Base-by-base conservation (phyloP, 225 moss, liverwort and hornwort genomes). In the Pseudoscleropodium purum region DNA sequence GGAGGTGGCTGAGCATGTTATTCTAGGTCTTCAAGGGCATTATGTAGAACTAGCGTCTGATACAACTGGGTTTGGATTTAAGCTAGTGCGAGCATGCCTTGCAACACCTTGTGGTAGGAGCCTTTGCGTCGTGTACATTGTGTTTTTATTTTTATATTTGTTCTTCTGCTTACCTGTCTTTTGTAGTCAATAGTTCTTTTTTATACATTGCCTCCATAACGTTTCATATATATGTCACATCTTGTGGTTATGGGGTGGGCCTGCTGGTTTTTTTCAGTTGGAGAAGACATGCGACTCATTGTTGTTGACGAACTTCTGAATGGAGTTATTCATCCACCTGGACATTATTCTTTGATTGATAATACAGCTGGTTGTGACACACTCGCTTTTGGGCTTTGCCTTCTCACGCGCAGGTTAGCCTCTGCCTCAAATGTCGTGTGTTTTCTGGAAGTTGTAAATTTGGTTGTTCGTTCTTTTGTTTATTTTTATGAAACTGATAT, bases 81-180 rank as follows among this genome's bases (percentile, higher is more conserved):
- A 93, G 93, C 93, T 93, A 85, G 93, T 93, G 65, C 93, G 93
- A 80, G 91, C 93, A 86, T 93, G 93, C 90, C 91, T 93, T 81
- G 93, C 91, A 87, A 93, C 91, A 57, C 93, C 92, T 75, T 93
- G 90, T 82, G 93, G 93, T 93, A 93, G 81, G 91, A 88, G 34
- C 72, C 57, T 86, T 51, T 51, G 23, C 49, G 74, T 83, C 47
- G 27, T n/a, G 10, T 47, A 41, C 33, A 41, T 82, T 63, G n/a
- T 39, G 61, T 41, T 82, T 75, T 64, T 33, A 34, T 54, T 83
- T 64, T 65, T 49, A 23, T 72, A 61, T 69, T 81, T 87, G 69
- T 69, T 61, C 59, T 80, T 60, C 30, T 82, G 56, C 29, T 82
- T 27, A 17, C 39, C 26, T 88, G 65, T 56, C 64, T 75, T 56